Conservation (phyloP, 805 yeast species). For the Torulaspora indica region DNA sequence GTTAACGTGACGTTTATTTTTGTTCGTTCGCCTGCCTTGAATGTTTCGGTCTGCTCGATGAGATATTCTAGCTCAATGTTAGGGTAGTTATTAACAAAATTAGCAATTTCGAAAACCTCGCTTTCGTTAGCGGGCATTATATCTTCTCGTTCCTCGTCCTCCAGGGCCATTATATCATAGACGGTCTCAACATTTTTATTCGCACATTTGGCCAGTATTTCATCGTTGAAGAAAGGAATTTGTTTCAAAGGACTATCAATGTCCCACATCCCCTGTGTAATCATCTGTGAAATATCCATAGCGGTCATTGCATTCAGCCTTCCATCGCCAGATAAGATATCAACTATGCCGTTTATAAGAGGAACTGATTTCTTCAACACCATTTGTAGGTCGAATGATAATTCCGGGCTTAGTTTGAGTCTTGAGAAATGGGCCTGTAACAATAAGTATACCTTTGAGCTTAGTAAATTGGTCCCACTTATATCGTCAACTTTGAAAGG, state of each 20-base stretch:
- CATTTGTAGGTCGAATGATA: constrained; percentile 50
- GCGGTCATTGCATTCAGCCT: constrained; percentile 69
- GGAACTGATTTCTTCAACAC: constrained; percentile 49
- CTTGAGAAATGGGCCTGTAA: constrained; percentile 81
- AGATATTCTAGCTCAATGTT: constrained; percentile 66
- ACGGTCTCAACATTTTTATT: constrained; percentile 60
- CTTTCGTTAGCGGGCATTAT: constrained; percentile 52
- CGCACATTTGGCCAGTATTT: constrained; percentile 50
- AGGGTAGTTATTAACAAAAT: constrained; percentile 86
- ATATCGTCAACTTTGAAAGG: constrained; percentile 52
- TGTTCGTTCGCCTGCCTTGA: constrained; percentile 47
- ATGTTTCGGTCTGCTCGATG: constrained; percentile 40
- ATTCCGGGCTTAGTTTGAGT: constrained; percentile 54
- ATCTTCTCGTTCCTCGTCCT: constrained; percentile 65
- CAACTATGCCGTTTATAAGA: constrained; percentile 64
- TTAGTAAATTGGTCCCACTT: constrained; percentile 43
- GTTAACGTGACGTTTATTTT: constrained; percentile 47
- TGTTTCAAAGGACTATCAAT: constrained; percentile 74
- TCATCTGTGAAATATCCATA: constrained; percentile 86
- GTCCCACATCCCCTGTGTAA: constrained; percentile 82
- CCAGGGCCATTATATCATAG: constrained; percentile 68
- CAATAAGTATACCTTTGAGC: constrained; percentile 66
- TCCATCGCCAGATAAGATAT: constrained; percentile 76
- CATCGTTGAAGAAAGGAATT: constrained; percentile 58
- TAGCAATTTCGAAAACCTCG: constrained; percentile 64